A percentile compares a stretch with the other conserved stretches of the same genome.
These are phyloP conservation scores for Pelargonium australe DNA, from an alignment of 441 rosid species.

Conservation along the genomic window DNA sequence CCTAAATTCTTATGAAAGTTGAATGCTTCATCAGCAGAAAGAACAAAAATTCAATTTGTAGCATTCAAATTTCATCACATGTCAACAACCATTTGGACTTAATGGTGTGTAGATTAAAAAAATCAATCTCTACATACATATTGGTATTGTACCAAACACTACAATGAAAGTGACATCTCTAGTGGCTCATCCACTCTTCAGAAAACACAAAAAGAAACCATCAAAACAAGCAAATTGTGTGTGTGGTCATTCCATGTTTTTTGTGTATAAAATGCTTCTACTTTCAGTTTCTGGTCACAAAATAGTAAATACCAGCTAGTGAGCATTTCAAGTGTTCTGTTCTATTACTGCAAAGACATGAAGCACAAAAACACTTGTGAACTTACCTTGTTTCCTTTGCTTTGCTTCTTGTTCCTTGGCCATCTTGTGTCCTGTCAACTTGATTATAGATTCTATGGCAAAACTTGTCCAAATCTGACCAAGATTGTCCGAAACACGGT, in stretches of 20 bases:
- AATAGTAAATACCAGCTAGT: too few species aligned
- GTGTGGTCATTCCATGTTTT: background rate
- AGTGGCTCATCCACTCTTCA: background rate
- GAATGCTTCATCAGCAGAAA: too few species aligned
- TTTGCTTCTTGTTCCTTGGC: slow-evolving; percentile 26
- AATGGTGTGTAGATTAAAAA: too few species aligned
- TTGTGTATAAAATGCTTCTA: background rate
- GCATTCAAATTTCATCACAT: too few species aligned
- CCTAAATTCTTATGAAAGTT: too few species aligned
- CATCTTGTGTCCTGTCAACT: slow-evolving; percentile 40
- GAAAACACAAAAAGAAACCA: background rate
- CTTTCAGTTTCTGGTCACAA: background rate
- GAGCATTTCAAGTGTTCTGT: too few species aligned
- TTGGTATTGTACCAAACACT: background rate
- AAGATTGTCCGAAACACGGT: slow-evolving; percentile 37
- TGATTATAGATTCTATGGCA: slow-evolving; percentile 41
- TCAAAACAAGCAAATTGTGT: background rate
- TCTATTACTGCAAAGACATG: background rate
- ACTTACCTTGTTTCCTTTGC: slow-evolving; percentile 21
- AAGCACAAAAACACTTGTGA: slow-evolving; percentile 1
- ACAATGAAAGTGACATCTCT: background rate
- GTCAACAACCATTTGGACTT: too few species aligned
- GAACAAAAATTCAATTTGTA: too few species aligned
- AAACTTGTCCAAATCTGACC: slow-evolving; percentile 38
- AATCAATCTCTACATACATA: too few species aligned